A percentile compares a stretch with the other conserved stretches of the same genome.
Conservation (phyloP, 2,329 filamentous ascomycete species). For the Ceratocystis smalleyi region DNA sequence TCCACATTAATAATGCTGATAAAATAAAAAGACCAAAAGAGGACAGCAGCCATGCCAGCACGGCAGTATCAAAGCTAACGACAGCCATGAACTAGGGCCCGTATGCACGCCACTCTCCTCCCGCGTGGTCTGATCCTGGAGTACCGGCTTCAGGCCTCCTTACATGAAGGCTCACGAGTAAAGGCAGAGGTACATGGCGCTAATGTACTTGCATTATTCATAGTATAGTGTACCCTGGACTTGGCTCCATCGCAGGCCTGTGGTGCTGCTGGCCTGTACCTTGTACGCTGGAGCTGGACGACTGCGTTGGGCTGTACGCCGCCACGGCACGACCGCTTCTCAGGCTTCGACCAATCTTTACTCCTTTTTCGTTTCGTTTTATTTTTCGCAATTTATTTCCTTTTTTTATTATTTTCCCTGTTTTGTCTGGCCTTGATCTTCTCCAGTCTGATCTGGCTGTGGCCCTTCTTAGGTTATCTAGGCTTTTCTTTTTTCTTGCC, state of each 20-base stretch:
- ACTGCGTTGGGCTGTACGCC: not conserved
- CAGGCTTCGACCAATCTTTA: not conserved
- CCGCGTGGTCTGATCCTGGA: not conserved
- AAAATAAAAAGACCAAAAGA: no score
- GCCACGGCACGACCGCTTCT: not conserved
- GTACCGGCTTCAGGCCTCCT: not conserved
- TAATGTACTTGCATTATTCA: not conserved
- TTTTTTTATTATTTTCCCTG: not conserved
- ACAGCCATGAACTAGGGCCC: no score
- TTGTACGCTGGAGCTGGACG: not conserved
- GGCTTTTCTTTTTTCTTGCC: not conserved
- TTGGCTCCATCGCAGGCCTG: not conserved
- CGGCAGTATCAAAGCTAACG: no score
- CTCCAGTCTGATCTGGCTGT: not conserved
- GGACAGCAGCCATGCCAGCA: no score
- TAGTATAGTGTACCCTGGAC: not conserved
- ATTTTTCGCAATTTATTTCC: not conserved
- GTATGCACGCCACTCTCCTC: not conserved
- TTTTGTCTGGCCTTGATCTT: not conserved
- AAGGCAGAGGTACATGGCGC: no score
- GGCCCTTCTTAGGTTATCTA: not conserved
- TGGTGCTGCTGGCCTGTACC: not conserved
- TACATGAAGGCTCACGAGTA: not conserved
- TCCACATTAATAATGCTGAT: no score
- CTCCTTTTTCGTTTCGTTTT: constrained; percentile 1